Conservation (phyloP, 208 protist species). For the Sergeia podlipaevii region DNA sequence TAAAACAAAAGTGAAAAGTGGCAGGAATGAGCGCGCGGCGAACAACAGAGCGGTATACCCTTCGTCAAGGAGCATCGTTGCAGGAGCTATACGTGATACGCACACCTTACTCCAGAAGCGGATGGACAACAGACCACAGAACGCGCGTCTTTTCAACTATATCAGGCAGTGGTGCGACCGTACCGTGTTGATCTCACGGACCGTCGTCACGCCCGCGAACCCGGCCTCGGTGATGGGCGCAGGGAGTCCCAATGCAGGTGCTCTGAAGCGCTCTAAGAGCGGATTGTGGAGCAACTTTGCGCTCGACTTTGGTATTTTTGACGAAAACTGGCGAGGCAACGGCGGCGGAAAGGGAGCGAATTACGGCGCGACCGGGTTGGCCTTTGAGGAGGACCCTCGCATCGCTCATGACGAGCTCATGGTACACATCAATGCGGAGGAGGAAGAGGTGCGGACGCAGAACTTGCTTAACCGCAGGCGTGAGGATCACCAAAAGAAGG, state of each 20-base stretch:
- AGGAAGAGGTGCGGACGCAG: constrained; percentile 28
- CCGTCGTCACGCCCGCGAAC: background rate
- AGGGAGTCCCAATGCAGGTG: too few relatives aligned
- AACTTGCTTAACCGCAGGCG: constrained; percentile 27
- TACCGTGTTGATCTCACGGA: constrained; percentile 21
- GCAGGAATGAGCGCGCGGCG: background rate
- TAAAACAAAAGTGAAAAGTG: background rate
- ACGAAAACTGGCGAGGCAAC: background rate
- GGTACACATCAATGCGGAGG: constrained; percentile 22
- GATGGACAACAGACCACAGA: constrained; percentile 13
- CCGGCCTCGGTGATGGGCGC: too few relatives aligned
- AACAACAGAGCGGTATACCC: constrained; percentile 2
- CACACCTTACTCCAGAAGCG: constrained; percentile 19
- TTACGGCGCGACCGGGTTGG: background rate
- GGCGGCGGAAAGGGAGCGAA: background rate
- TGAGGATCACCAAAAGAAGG: constrained; percentile 10
- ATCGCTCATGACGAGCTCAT: constrained; percentile 31
- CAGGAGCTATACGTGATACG: background rate
- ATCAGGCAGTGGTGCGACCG: constrained; percentile 59
- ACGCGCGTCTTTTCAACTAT: constrained; percentile 26
- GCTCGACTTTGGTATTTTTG: constrained; percentile 3
- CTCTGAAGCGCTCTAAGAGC: background rate
- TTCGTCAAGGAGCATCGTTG: too few relatives aligned
- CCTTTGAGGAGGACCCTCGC: constrained; percentile 30
- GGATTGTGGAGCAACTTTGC: background rate